These are phyloP conservation scores for Iris macrosiphon DNA, from an alignment of 106 monocot genomes.

Conservation along the genomic window DNA sequence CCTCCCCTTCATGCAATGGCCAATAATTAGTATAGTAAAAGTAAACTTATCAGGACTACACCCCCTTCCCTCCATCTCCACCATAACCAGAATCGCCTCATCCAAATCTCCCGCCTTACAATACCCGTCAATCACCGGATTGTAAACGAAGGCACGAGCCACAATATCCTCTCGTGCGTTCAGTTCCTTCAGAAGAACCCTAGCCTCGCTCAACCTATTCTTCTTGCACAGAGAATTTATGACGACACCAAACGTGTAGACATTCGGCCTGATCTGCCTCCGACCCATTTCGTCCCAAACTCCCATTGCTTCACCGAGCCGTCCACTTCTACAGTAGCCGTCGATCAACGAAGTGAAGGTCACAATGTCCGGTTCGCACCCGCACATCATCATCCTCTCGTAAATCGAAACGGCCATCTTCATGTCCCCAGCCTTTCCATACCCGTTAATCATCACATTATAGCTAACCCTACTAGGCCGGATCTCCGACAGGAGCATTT, in stretches of 20 bases:
- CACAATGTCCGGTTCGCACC: conserved; percentile 61
- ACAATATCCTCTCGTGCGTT: conserved; percentile 37
- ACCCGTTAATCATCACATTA: conserved; percentile 84
- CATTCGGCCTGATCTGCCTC: conserved; percentile 43
- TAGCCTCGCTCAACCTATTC: conserved; percentile 57
- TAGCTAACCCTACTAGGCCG: conserved; percentile 54
- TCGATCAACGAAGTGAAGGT: conserved; percentile 80
- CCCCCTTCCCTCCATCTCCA: conserved; percentile 44
- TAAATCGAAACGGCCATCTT: conserved; percentile 28
- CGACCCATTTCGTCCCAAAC: conserved; percentile 50
- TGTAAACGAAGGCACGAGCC: conserved; percentile 54
- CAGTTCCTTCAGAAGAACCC: conserved; percentile 38
- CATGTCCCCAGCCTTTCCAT: conserved; percentile 53
- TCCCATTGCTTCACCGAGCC: conserved; percentile 45
- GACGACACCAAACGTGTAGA: conserved; percentile 51
- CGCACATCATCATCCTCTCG: conserved; percentile 41
- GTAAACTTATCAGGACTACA: conserved; percentile 71
- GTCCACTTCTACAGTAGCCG: conserved; percentile 49
- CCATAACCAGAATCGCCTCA: conserved; percentile 40
- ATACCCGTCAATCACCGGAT: conserved; percentile 71
- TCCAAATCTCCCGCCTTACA: conserved; percentile 71
- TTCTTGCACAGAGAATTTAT: conserved; percentile 65
- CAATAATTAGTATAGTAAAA: conserved; percentile 80
- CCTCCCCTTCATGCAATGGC: conserved; percentile 81
- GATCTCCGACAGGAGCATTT: conserved; percentile 51